Evolutionary conservation across 2,329 filamentous ascomycete genomes (phyloP), one percentile per base, ranked within the genome.

Genomic region (Sclerotinia subarctica): DNA sequence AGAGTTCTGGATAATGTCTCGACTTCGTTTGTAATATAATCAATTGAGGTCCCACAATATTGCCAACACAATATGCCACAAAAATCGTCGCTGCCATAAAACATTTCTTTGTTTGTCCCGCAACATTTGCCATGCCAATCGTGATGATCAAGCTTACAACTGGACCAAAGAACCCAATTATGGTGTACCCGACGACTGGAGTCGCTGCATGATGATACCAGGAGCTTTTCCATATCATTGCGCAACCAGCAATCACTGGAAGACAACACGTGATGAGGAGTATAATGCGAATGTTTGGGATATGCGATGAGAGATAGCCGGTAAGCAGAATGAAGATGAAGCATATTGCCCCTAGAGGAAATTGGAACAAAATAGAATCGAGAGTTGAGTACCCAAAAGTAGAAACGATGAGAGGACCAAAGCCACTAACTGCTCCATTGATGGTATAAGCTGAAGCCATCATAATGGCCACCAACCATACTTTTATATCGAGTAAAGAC

Each of bases 81-180:
- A 93, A 93, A 1, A 91, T 89, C 0, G 88, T 87, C 0, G 88
- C 87, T 0, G 90, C 88, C 83, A 90, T 92, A 73, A 90, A 88
- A 71, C 87, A 90, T 81, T 93, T 93, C 80, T 93, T 93, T 0
- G 90, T 93, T 32, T 90, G 85, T 0, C 91, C 90, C 0, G 90
- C 90, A 0, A 93, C 89, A 71, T 93, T 93, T 15, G 86, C 85
- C 82, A 86, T 86, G 0, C 84, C 85, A 3, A 87, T 74, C 0
- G 81, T 82, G 53, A 88, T 85, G 3, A 84, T 83, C n/a, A 86
- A 79, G 54, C 86, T 88, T 0, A 91, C 90, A 0, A 91, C 89
- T 0, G 86, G 87, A 0, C 89, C 90, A 35, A 60, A 60, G 7
- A 60, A 47, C 10, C 57, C 57, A n/a, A 60, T 13, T n/a, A 60